These are phyloP conservation scores for Theobroma grandiflorum DNA, from an alignment of 441 rosid species.

Conservation along the genomic window DNA sequence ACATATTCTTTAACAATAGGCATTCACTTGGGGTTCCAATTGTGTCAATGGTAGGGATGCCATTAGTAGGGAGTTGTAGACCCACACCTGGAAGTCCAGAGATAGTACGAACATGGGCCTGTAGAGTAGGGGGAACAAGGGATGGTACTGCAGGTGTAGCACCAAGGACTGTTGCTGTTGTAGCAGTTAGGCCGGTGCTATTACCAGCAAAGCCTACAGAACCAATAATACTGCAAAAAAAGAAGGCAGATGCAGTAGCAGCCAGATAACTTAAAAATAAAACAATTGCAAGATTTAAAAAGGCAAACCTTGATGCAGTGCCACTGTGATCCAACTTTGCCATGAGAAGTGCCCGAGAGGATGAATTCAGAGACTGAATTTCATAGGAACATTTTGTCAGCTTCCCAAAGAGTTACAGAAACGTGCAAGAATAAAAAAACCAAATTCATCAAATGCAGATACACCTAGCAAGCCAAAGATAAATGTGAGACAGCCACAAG, in stretches of 20 bases:
- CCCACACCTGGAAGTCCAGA: slow-evolving; percentile 59
- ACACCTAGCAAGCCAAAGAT: not conserved
- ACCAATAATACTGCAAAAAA: slow-evolving; percentile 50
- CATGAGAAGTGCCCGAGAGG: slow-evolving; percentile 90
- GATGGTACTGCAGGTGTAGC: slow-evolving; percentile 52
- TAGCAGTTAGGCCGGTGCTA: slow-evolving; percentile 53
- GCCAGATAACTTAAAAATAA: slow-evolving; percentile 6
- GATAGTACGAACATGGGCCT: slow-evolving; percentile 54
- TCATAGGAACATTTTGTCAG: slow-evolving; percentile 26
- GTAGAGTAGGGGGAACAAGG: slow-evolving; percentile 59
- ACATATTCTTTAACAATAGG: slow-evolving; percentile 91
- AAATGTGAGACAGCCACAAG: slow-evolving; percentile 1
- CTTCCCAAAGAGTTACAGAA: not conserved
- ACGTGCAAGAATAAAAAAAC: not conserved
- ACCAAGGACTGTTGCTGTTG: slow-evolving; percentile 54
- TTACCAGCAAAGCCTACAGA: slow-evolving; percentile 43
- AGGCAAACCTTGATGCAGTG: slow-evolving; percentile 70
- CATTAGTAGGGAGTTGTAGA: slow-evolving; percentile 52
- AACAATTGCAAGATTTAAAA: slow-evolving; percentile 8
- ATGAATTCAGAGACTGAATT: slow-evolving; percentile 87
- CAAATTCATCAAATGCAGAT: slow-evolving; percentile 20
- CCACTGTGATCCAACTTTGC: slow-evolving; percentile 94
- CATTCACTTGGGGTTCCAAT: slow-evolving; percentile 90
- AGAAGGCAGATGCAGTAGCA: slow-evolving; percentile 22
- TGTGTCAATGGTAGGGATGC: slow-evolving; percentile 58